Conservation (phyloP, 192 early-diverging fungal genomes). For the Entomortierella beljakovae region DNA sequence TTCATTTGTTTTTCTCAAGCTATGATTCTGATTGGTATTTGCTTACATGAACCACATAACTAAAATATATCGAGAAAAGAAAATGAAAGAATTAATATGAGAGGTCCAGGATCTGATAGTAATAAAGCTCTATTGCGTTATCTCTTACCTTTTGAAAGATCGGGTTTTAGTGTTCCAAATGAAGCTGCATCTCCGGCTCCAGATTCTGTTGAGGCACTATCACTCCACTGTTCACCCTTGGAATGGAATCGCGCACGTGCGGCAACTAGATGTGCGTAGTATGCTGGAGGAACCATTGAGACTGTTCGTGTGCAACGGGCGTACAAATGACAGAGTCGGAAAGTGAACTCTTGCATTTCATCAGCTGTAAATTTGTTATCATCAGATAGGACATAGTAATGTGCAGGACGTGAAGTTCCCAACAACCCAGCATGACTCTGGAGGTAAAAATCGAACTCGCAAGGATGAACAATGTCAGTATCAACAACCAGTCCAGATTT, state of each 20-base stretch:
- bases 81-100: neutral
- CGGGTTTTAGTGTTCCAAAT: conserved; percentile 54
- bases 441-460: conserved; percentile 89
- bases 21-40: too few species aligned
- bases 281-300: conserved; percentile 87
- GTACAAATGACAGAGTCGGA: conserved; percentile 91
- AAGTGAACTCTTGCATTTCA: conserved; percentile 86
- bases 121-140: conserved; percentile 4
- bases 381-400: conserved; percentile 92
- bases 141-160: conserved; percentile 42
- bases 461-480: conserved; percentile 78
- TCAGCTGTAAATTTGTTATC: conserved; percentile 86
- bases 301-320: conserved; percentile 90
- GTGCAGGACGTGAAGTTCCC: conserved; percentile 92
- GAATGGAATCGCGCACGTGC: conserved; percentile 88
- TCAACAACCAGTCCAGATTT: conserved; percentile 87
- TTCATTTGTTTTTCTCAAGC: too few species aligned
- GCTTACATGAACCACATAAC: conserved; percentile 44
- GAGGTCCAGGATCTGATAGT: neutral
- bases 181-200: conserved; percentile 11
- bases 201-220: conserved; percentile 43
- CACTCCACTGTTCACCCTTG: conserved; percentile 64
- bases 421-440: conserved; percentile 92
- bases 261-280: conserved; percentile 94
- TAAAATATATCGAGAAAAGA: neutral